These are phyloP conservation scores for Bipolaris victoriae DNA, from an alignment of 2,329 filamentous ascomycete species.

Conservation along the genomic window DNA sequence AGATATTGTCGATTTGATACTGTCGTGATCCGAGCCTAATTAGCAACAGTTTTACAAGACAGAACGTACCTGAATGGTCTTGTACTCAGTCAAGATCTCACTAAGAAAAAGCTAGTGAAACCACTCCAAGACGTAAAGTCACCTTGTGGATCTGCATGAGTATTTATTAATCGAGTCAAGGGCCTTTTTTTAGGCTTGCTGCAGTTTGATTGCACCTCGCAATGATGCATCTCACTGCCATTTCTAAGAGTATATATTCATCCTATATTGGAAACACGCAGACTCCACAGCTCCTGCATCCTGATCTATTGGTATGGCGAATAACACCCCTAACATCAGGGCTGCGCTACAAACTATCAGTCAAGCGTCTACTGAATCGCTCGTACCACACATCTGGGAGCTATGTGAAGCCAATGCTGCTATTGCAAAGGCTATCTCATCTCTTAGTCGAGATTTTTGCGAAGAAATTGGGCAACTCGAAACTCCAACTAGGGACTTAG, in stretches of 20 bases:
- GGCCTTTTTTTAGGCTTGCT: not conserved
- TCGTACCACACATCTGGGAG: not conserved
- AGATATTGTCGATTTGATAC: not conserved
- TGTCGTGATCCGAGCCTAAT: not conserved
- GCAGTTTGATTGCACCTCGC: not conserved
- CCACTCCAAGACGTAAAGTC: not conserved
- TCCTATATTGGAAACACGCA: not conserved
- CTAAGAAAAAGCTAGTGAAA: not conserved
- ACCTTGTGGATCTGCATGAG: not conserved
- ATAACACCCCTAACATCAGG: not conserved
- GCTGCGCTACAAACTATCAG: conserved; percentile 7
- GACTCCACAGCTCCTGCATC: not conserved
- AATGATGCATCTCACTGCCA: not conserved
- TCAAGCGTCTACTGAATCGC: not conserved
- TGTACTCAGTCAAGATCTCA: not conserved
- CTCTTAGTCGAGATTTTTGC: conserved; percentile 1
- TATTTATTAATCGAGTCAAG: not conserved
- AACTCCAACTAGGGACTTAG: conserved; percentile 1
- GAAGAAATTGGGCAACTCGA: not conserved
- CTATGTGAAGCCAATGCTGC: conserved; percentile 13
- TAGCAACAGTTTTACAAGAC: not conserved
- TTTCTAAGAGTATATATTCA: not conserved
- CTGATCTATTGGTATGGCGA: conserved; percentile 1
- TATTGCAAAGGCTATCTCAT: conserved; percentile 12
- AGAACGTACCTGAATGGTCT: not conserved